phyloP scores from a whole-genome alignment of 306 rosid genomes.

The Vigna reflexopilosa region DNA sequence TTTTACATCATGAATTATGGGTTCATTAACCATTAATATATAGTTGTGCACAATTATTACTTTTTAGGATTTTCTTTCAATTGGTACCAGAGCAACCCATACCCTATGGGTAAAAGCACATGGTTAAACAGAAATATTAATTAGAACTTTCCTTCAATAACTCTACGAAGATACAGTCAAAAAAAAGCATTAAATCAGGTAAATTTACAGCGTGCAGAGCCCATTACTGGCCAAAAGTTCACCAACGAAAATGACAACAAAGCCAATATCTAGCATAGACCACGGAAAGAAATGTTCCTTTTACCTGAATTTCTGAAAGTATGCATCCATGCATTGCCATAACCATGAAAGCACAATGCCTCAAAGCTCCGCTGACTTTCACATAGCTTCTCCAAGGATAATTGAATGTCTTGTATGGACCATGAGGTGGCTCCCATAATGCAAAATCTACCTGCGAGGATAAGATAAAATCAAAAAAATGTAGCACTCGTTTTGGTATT shows the following conservation, averaged over 20 bases:
- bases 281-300: not conserved
- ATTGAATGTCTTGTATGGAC: conserved; percentile 57
- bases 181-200: not conserved
- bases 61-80: too few species aligned
- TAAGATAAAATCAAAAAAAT: conserved; percentile 1
- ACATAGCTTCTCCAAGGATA: conserved; percentile 72
- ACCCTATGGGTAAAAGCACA: too few species aligned
- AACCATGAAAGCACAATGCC: conserved; percentile 82
- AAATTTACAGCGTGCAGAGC: too few species aligned
- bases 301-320: conserved; percentile 80
- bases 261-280: not conserved
- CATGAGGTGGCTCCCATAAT: conserved; percentile 80
- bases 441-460: conserved; percentile 66
- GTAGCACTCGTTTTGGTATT: conserved; percentile 13
- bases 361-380: conserved; percentile 66
- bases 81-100: too few species aligned
- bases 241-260: not conserved
- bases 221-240: not conserved
- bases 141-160: not conserved
- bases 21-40: too few species aligned
- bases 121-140: too few species aligned
- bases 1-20: too few species aligned
- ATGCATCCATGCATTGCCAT: conserved; percentile 84
- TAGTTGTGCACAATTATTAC: too few species aligned
- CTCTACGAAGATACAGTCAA: not conserved